A percentile compares a stretch with the other conserved stretches of the same genome.
Evolutionary conservation across 495 filamentous ascomycete species (phyloP).

Genomic region (Trypethelium eluteriae): DNA sequence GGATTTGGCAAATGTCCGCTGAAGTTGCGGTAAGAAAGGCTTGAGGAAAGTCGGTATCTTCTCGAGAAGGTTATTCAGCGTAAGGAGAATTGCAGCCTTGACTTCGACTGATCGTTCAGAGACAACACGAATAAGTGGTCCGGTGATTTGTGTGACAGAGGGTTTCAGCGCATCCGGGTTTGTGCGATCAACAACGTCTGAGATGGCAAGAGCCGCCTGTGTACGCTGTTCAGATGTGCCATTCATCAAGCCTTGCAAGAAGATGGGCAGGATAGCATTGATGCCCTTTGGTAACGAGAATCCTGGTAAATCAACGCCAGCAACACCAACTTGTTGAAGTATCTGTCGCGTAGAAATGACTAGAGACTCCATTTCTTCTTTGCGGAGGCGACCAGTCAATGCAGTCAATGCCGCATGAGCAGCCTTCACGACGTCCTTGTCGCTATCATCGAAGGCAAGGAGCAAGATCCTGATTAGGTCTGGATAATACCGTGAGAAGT

Average conservation of each 20-base stretch:
- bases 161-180: conserved; percentile 74
- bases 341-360: conserved; percentile 77
- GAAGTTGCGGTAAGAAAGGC: conserved; percentile 92
- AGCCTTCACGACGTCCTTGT: conserved; percentile 78
- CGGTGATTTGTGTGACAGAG: conserved; percentile 95
- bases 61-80: conserved; percentile 87
- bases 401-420: conserved; percentile 85
- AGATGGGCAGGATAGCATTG: conserved; percentile 92
- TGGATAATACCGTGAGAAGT: conserved; percentile 89
- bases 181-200: conserved; percentile 88
- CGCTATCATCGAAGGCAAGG: conserved; percentile 83
- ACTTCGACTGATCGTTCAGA: conserved; percentile 92
- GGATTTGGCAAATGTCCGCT: conserved; percentile 92
- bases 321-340: conserved; percentile 76
- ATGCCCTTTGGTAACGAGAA: conserved; percentile 96
- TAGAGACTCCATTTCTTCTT: conserved; percentile 97
- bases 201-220: conserved; percentile 85
- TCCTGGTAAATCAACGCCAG: conserved; percentile 76
- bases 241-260: conserved; percentile 95
- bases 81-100: conserved; percentile 88
- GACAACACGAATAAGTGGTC: conserved; percentile 92
- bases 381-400: conserved; percentile 79
- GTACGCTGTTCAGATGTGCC: conserved; percentile 85
- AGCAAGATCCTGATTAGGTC: conserved; percentile 84
- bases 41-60: conserved; percentile 95